Conservation (phyloP, 352 stramenopile species). For the Globisporangium rhizosaccharum region DNA sequence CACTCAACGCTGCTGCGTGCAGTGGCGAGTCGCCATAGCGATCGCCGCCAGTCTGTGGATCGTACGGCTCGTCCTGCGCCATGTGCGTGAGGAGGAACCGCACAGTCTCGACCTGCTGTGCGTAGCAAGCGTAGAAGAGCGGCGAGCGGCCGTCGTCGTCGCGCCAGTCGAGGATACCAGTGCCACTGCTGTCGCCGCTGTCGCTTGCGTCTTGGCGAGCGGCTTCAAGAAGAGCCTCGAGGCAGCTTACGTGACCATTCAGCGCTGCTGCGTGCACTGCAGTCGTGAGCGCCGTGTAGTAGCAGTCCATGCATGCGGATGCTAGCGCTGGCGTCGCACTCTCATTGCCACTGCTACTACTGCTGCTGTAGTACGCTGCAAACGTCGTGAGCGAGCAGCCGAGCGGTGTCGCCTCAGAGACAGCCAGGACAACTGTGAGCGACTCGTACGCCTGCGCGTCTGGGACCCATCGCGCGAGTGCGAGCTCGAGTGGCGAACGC, state of each 20-base stretch:
- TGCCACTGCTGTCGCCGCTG: neutral
- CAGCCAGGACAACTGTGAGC: slow-evolving; percentile 18
- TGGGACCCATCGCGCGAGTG: slow-evolving; percentile 43
- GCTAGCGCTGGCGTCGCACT: neutral
- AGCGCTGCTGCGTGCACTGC: slow-evolving; percentile 53
- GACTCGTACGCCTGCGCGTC: slow-evolving; percentile 37
- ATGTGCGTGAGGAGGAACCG: slow-evolving; percentile 29
- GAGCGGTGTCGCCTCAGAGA: slow-evolving; percentile 13
- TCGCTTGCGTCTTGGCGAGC: neutral
- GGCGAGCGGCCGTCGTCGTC: slow-evolving; percentile 61
- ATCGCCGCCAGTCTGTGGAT: neutral
- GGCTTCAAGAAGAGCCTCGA: slow-evolving; percentile 25
- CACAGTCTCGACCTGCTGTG: slow-evolving; percentile 38
- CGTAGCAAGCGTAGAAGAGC: slow-evolving; percentile 71
- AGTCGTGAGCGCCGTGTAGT: slow-evolving; percentile 44
- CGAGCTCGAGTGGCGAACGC: slow-evolving; percentile 21
- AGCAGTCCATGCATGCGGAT: slow-evolving; percentile 48
- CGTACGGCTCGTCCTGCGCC: slow-evolving; percentile 6
- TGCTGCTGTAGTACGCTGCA: slow-evolving; percentile 41
- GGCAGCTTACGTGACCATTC: slow-evolving; percentile 43
- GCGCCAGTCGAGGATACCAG: slow-evolving; percentile 42
- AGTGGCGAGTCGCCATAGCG: slow-evolving; percentile 21
- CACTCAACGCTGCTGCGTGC: slow-evolving; percentile 45
- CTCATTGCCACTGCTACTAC: neutral
- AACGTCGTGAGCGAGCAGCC: slow-evolving; percentile 53